These are phyloP conservation scores for Ogataea wickerhamii DNA, from an alignment of 805 yeast genomes.

Conservation along the genomic window DNA sequence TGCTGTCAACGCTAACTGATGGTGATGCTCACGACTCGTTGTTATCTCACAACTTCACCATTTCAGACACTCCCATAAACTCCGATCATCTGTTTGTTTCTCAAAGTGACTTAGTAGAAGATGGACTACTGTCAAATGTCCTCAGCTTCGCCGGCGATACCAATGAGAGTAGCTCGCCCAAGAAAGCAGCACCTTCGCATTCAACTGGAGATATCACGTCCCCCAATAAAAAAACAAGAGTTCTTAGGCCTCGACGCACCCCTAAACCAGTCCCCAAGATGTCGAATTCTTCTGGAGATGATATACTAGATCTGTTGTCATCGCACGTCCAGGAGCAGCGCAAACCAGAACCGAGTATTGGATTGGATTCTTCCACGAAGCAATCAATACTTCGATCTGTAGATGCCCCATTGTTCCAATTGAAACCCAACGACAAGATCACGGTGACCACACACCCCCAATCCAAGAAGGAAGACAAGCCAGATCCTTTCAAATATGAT, in stretches of 20 bases:
- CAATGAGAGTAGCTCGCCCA: slow-evolving; percentile 2
- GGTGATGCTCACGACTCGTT: slow-evolving; percentile 28
- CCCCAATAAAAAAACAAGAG: slow-evolving; percentile 38
- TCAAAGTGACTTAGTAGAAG: slow-evolving; percentile 8
- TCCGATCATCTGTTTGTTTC: slow-evolving; percentile 17
- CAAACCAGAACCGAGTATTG: slow-evolving; percentile 4
- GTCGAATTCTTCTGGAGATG: slow-evolving; percentile 1
- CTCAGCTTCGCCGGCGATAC: slow-evolving; percentile 11
- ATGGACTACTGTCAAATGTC: slow-evolving; percentile 23
- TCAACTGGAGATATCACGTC: slow-evolving; percentile 22
- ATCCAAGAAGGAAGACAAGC: not conserved
- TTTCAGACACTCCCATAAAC: slow-evolving; percentile 16
- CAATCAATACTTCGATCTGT: slow-evolving; percentile 41
- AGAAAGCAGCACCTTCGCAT: slow-evolving; percentile 6
- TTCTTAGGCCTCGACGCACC: slow-evolving; percentile 46
- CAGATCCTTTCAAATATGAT: not conserved
- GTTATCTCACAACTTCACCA: slow-evolving; percentile 8
- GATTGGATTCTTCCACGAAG: slow-evolving; percentile 4
- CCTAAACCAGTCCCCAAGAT: slow-evolving; percentile 2
- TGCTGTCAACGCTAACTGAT: slow-evolving; percentile 43
- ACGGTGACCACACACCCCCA: not conserved
- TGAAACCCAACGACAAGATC: slow-evolving; percentile 20
- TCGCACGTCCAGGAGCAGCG: slow-evolving; percentile 5
- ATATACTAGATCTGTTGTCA: slow-evolving; percentile 16
- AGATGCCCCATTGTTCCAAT: slow-evolving; percentile 53